Percentiles rank a stretch among this genome's conserved stretches.
Evolutionary conservation across 2,329 filamentous ascomycete species (phyloP).

Genomic region (Cylindrodendrum hubeiense): DNA sequence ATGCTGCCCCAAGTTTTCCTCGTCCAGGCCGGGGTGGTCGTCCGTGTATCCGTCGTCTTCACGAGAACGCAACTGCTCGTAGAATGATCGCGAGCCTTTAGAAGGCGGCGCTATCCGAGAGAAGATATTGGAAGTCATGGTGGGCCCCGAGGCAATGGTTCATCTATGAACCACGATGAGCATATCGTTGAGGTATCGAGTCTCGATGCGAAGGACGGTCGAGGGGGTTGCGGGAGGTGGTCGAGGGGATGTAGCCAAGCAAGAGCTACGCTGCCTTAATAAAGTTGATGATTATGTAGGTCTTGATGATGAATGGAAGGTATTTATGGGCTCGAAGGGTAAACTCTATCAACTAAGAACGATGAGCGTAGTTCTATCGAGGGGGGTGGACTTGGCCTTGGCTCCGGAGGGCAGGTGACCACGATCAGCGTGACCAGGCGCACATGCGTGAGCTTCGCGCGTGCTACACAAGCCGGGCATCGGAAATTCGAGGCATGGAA

Average conservation of each 20-base stretch:
- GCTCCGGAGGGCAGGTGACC: conserved; percentile 28
- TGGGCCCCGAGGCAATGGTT: conserved; percentile 21
- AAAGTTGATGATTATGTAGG: neutral
- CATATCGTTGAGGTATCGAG: conserved; percentile 33
- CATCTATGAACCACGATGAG: conserved; percentile 14
- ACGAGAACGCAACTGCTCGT: conserved; percentile 60
- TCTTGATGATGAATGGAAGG: neutral
- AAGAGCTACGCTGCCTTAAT: neutral
- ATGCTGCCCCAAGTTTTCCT: conserved; percentile 65
- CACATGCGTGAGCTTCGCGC: conserved; percentile 34
- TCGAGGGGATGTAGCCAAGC: neutral
- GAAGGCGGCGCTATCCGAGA: conserved; percentile 53
- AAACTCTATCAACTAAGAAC: neutral
- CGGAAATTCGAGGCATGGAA: neutral
- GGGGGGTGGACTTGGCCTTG: neutral
- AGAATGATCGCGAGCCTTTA: conserved; percentile 57
- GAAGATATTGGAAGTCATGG: conserved; percentile 63
- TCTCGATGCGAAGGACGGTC: neutral
- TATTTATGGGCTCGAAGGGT: neutral
- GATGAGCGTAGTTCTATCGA: neutral
- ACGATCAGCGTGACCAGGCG: conserved; percentile 41
- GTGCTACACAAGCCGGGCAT: conserved; percentile 1
- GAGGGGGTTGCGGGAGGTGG: neutral
- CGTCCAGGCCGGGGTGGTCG: conserved; percentile 60
- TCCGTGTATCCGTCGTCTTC: conserved; percentile 57